Evolutionary conservation across 257 asterid genomes (phyloP).

Genomic region (Fraxinus cuspidata): DNA sequence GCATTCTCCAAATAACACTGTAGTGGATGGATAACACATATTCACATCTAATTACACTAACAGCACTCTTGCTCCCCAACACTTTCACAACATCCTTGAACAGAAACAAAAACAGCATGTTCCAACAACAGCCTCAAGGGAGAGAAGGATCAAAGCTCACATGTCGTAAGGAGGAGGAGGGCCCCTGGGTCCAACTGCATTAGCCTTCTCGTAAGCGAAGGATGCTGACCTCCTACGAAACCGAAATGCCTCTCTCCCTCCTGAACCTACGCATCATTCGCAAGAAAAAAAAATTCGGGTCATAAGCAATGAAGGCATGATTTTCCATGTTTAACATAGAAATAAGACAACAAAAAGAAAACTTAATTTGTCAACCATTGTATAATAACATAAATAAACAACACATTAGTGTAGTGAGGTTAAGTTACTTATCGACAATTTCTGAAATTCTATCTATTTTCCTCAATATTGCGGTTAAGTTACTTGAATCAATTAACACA

Average conservation of each 20-base stretch:
- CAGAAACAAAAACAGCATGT: background rate
- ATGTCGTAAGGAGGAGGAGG: slow-evolving; percentile 94
- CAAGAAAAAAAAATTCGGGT: background rate
- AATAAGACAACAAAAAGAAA: background rate
- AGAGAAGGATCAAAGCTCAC: slow-evolving; percentile 47
- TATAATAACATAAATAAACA: too few relatives aligned
- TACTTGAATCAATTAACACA: too few relatives aligned
- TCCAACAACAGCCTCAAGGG: slow-evolving; percentile 17
- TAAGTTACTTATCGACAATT: too few relatives aligned
- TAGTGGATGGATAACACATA: background rate
- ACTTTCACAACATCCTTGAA: background rate
- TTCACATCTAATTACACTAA: background rate
- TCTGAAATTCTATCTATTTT: too few relatives aligned
- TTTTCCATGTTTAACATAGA: background rate
- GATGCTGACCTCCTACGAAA: slow-evolving; percentile 80
- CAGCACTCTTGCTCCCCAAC: background rate
- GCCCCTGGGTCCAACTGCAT: slow-evolving; percentile 82
- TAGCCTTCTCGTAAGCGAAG: slow-evolving; percentile 74
- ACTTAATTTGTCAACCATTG: too few relatives aligned
- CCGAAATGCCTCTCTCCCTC: slow-evolving; percentile 78
- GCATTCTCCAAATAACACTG: background rate
- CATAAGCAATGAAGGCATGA: background rate
- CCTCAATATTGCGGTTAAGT: too few relatives aligned
- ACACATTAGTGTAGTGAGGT: too few relatives aligned
- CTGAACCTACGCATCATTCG: slow-evolving; percentile 35